phyloP scores from a whole-genome alignment of 2,329 filamentous ascomycete genomes.

The Escovopsis sp. region DNA sequence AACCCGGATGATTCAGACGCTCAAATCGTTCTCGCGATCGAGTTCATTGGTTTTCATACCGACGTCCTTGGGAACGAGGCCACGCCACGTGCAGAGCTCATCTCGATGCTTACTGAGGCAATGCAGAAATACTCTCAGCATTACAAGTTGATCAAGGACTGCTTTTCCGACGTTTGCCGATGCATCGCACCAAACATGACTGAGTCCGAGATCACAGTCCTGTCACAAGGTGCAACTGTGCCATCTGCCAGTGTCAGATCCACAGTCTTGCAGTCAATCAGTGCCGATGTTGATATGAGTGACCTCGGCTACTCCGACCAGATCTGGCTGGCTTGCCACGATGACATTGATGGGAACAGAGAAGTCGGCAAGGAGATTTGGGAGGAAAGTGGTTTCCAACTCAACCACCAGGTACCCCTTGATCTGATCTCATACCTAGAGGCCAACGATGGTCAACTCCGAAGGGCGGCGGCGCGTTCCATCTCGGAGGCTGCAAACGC shows the following conservation, averaged over 20 bases:
- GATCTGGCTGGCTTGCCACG: constrained; percentile 86
- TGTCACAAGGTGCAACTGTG: constrained; percentile 69
- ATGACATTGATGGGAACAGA: constrained; percentile 75
- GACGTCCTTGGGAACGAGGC: constrained; percentile 59
- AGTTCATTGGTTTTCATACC: constrained; percentile 81
- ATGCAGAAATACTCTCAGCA: constrained; percentile 88
- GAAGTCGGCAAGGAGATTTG: constrained; percentile 79
- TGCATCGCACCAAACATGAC: constrained; percentile 73
- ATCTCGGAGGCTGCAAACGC: constrained; percentile 58
- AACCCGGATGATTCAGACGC: constrained; percentile 70
- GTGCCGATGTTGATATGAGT: constrained; percentile 80
- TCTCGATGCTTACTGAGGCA: constrained; percentile 57
- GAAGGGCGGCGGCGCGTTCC: constrained; percentile 68
- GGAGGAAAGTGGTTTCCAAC: constrained; percentile 76
- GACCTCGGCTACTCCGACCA: constrained; percentile 77
- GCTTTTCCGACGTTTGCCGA: constrained; percentile 70
- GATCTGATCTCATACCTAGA: constrained; percentile 67
- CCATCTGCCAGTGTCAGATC: constrained; percentile 67
- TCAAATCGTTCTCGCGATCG: constrained; percentile 76
- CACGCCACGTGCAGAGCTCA: constrained; percentile 60
- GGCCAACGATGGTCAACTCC: constrained; percentile 65
- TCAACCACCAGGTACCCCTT: constrained; percentile 48
- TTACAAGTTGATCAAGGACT: constrained; percentile 91
- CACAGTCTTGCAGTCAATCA: constrained; percentile 77
- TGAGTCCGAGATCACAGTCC: constrained; percentile 53